Evolutionary conservation across 2,329 filamentous ascomycete genomes (phyloP), one percentile per base, ranked within the genome.

Genomic region (Botrytis medusae): DNA sequence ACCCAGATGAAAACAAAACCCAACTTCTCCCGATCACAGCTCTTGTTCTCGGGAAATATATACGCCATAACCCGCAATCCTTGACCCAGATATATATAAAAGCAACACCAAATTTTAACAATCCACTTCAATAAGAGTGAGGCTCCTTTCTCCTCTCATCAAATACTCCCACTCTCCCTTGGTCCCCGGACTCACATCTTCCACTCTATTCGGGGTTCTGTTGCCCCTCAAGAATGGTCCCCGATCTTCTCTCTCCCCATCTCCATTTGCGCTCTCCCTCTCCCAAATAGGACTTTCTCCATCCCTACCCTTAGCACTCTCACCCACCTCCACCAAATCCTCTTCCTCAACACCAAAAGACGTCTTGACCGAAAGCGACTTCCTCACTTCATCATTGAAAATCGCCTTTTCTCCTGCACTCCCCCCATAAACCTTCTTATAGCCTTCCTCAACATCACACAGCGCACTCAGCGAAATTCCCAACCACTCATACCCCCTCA

Each of bases 111-210:
- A 25, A 44, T 46, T 44, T 68, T 81, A 86, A 77, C 84, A 89
- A 60, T 84, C 88, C 81, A 87, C 86, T 25, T 90, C 85, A 5
- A 83, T 83, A 4, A 83, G 77, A 83, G 84, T 25, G 81, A 81
- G 10, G 62, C 81, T 82, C 22, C 86, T 83, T 65, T 82, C 83
- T 4, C 86, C 85, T 1, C 78, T 77, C 82, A 89, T 88, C 76
- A 91, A 80, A 77, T 88, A 88, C 0, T 88, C 87, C 89, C 89
- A 91, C 80, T 91, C 89, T 8, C 87, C 87, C 59, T 87, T 84
- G 14, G 89, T 91, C 37, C 87, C 85, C 9, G 89, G 89, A 68
- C 88, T 90, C 72, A 91, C 88, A 77, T 91, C 89, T 32, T 89
- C 88, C 75, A 87, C 88, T 12, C 83, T 85, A 75, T 90, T 89